Conservation (phyloP, 148 eudicot species). For the Rhododendron molle region DNA sequence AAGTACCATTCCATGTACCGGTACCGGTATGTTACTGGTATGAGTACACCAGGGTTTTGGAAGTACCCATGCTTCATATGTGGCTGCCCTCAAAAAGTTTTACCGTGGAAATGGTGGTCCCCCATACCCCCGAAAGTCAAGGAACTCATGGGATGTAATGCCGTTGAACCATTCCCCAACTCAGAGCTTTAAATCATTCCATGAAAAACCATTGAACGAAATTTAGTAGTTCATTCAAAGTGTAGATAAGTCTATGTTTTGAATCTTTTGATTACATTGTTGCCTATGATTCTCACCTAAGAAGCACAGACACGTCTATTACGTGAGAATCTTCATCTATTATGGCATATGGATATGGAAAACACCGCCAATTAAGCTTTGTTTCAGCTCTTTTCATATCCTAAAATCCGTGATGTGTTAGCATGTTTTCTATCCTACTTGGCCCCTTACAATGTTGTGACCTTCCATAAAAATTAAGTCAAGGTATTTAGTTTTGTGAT, state of each 20-base stretch:
- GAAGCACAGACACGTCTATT: neutral
- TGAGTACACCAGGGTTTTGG: neutral
- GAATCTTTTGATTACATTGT: neutral
- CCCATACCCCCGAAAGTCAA: neutral
- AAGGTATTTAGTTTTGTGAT: neutral
- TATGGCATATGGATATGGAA: neutral
- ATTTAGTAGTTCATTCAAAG: neutral
- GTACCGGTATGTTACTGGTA: neutral
- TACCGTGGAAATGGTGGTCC: neutral
- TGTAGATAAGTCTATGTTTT: neutral
- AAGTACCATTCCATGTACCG: neutral
- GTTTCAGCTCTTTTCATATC: neutral
- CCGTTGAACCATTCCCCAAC: neutral
- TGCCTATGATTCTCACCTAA: neutral
- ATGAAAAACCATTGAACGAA: neutral
- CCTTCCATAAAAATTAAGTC: neutral
- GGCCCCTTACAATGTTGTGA: constrained; percentile 7
- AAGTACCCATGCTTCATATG: neutral
- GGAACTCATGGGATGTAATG: neutral
- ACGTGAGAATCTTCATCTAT: neutral
- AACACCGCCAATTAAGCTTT: neutral
- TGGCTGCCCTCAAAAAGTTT: neutral
- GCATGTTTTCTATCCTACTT: neutral
- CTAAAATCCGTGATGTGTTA: neutral
- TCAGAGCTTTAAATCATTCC: neutral